A percentile compares a stretch with the other conserved stretches of the same genome.
These are phyloP conservation scores for Salicornia ramosissima DNA, from an alignment of 148 eudicot species.

Conservation along the genomic window DNA sequence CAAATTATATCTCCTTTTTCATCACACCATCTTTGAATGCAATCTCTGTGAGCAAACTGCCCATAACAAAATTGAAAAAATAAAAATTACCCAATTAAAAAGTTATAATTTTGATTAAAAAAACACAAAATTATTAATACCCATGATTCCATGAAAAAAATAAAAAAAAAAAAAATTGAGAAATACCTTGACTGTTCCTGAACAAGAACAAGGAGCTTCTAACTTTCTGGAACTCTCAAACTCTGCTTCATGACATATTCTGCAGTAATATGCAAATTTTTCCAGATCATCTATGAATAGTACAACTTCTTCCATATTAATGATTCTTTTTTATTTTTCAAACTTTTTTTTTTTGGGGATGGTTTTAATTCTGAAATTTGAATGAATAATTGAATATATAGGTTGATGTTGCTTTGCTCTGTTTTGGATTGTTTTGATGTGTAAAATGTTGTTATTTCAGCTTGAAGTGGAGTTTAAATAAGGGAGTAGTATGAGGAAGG, in stretches of 20 bases:
- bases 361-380: neutral
- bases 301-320: constrained; percentile 40
- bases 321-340: neutral
- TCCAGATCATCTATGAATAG: constrained; percentile 34
- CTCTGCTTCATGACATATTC: constrained; percentile 92
- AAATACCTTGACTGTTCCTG: constrained; percentile 81
- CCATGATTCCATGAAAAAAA: neutral
- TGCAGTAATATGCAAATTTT: constrained; percentile 34
- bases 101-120: neutral
- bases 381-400: neutral
- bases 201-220: constrained; percentile 88
- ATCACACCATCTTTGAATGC: constrained; percentile 97
- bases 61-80: neutral
- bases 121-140: neutral
- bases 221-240: constrained; percentile 53
- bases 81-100: neutral
- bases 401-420: constrained; percentile 3
- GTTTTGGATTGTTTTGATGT: neutral
- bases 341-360: constrained; percentile 3
- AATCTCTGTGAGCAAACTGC: constrained; percentile 97
- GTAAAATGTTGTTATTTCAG: neutral
- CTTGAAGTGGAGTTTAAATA: constrained; percentile 19
- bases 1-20: constrained; percentile 87
- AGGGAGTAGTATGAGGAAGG: neutral
- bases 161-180: neutral